These are phyloP conservation scores for Amoeboaphelidium protococcarum DNA, from an alignment of 371 early-diverging fungal species.

Conservation along the genomic window DNA sequence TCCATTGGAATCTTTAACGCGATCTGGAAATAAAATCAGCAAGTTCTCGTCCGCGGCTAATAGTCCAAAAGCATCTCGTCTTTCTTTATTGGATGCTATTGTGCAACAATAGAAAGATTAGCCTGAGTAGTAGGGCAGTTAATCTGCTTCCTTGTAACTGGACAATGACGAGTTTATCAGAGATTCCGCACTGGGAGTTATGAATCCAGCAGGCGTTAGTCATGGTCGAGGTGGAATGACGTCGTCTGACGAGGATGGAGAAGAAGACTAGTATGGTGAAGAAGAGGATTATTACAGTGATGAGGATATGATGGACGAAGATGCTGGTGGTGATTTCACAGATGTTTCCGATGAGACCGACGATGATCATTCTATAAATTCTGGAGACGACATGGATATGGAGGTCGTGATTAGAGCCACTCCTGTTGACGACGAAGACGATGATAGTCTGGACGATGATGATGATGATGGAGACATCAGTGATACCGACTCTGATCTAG, in stretches of 20 bases:
- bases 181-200: background rate
- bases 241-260: slow-evolving; percentile 16
- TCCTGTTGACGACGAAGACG: background rate
- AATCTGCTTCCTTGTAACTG: too few relatives aligned
- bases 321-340: background rate
- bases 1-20: too few relatives aligned
- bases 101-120: too few relatives aligned
- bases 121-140: too few relatives aligned
- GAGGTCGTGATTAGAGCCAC: background rate
- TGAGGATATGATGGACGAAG: slow-evolving; percentile 11
- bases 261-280: slow-evolving; percentile 12
- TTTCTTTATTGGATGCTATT: too few relatives aligned
- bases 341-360: background rate
- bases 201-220: too few relatives aligned
- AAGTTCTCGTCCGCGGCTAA: too few relatives aligned
- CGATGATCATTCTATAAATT: background rate
- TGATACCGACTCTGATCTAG: slow-evolving; percentile 1
- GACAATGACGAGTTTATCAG: background rate
- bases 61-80: too few relatives aligned
- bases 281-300: slow-evolving; percentile 16
- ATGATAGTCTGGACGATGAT: slow-evolving; percentile 8
- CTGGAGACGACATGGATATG: background rate
- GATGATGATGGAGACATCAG: slow-evolving; percentile 6
- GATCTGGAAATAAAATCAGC: too few relatives aligned
- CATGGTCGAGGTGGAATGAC: too few relatives aligned